Evolutionary conservation across 176 grass and related monocot genomes (phyloP), one percentile per base, ranked within the genome.

Genomic region (Dactylis glomerata): DNA sequence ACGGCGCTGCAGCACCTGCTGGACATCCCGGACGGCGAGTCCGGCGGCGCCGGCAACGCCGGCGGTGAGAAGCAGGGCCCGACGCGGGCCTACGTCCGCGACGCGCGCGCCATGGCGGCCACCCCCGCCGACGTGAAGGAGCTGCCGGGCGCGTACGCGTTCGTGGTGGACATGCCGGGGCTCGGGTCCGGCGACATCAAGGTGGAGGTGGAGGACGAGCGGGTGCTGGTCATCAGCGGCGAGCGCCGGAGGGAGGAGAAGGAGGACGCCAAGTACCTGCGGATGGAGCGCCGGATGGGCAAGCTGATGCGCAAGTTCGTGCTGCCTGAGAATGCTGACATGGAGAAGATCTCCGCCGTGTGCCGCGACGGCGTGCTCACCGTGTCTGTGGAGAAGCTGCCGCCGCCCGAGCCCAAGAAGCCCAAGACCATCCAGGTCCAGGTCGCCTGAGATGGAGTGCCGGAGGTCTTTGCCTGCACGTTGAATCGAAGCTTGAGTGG

Each of bases 101-200:
- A 95, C 67, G 88, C 90, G 68, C 87, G 88, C 44, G 93, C 93
- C 32, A 95, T 95, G 90, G 93, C 93, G 8, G 85, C 93, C 2
- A 95, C 93, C 17, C 81, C 86, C 0, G 93, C 88, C 3, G 93
- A 95, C 64, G 93, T 95, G 9, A 95, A 95, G 88, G 93, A 95
- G 84, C 88, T 95, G 0, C 86, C 88, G 0, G 34, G 37, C 1
- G 82, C 88, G 4, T 97, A 97, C 78, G 79, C 79, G 11, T 97
- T 97, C 87, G 86, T 91, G 56, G 81, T 94, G 78, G 94, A 97
- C 91, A 97, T 94, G 94, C 91, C 94, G 5, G 91, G 94, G 75
- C 74, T 97, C 1, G 84, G 41, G 62, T 90, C 91, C 1, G 89
- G 83, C 55, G 94, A 97, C 86, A 88, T 97, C 87, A 92, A 88